A percentile compares a stretch with the other conserved stretches of the same genome.
phyloP scores from a whole-genome alignment of 2,329 filamentous ascomycete species.

The Niveomyces coronatus region DNA sequence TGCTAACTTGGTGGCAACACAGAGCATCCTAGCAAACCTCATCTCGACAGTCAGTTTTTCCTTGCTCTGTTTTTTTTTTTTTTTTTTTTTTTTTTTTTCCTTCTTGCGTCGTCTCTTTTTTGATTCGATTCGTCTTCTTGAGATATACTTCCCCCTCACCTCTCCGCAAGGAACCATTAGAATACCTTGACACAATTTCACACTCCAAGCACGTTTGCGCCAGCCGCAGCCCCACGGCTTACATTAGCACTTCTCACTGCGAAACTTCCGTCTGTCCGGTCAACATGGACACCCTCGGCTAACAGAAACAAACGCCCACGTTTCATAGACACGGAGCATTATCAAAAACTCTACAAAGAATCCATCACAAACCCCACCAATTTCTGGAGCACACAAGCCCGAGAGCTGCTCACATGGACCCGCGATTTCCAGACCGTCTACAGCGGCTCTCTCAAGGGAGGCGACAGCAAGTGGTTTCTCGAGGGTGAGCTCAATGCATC shows the following conservation, averaged over 20 bases:
- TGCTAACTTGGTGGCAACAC: constrained; percentile 13
- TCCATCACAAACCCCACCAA: constrained; percentile 82
- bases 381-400: constrained; percentile 82
- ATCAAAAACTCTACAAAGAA: constrained; percentile 61
- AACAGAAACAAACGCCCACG: constrained; percentile 1
- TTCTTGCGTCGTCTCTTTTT: no score
- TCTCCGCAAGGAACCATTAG: no score
- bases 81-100: no score
- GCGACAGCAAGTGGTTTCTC: constrained; percentile 89
- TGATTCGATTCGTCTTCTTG: no score
- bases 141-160: no score
- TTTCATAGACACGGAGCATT: constrained; percentile 49
- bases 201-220: no score
- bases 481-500: constrained; percentile 91
- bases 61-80: no score
- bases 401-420: constrained; percentile 84
- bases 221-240: no score
- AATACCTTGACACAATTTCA: no score
- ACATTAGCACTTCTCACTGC: no score
- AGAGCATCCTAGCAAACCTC: constrained; percentile 63
- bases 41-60: constrained; percentile 47
- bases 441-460: constrained; percentile 62
- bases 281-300: not conserved
- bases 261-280: constrained; percentile 10
- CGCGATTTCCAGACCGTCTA: constrained; percentile 85